phyloP scores from a whole-genome alignment of 1,139 yeast species.

The Meyerozyma sp. region DNA sequence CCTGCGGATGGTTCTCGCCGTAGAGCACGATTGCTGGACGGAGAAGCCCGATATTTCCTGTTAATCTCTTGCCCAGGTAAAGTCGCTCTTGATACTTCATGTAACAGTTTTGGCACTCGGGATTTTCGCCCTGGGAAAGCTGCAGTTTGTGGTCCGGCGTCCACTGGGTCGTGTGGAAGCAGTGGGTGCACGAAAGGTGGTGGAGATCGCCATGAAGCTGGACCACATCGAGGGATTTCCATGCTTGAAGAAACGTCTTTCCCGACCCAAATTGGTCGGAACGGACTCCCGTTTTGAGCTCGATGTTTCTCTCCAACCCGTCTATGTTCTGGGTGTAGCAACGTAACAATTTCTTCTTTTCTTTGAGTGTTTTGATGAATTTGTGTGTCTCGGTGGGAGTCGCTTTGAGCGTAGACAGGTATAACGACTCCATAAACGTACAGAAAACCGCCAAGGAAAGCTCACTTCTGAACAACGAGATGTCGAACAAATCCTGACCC shows the following conservation, averaged over 20 bases:
- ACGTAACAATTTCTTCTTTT: slow-evolving; percentile 62
- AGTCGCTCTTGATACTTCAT: slow-evolving; percentile 49
- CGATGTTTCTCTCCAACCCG: slow-evolving; percentile 24
- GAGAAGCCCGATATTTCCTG: slow-evolving; percentile 56
- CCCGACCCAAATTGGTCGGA: slow-evolving; percentile 22
- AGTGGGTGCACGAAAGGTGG: slow-evolving; percentile 65
- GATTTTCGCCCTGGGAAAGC: slow-evolving; percentile 51
- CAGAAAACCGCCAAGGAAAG: slow-evolving; percentile 65
- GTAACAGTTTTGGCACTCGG: slow-evolving; percentile 59
- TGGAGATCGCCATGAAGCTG: slow-evolving; percentile 90
- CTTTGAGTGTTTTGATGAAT: slow-evolving; percentile 63
- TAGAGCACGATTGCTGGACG: slow-evolving; percentile 74
- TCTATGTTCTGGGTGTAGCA: slow-evolving; percentile 84
- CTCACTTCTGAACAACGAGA: slow-evolving; percentile 68
- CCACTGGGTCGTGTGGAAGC: slow-evolving; percentile 63
- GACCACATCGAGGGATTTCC: slow-evolving; percentile 71
- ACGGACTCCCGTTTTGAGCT: slow-evolving; percentile 42
- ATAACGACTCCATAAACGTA: slow-evolving; percentile 71
- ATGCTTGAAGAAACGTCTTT: slow-evolving; percentile 31
- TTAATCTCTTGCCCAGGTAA: slow-evolving; percentile 54
- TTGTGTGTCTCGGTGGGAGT: slow-evolving; percentile 80
- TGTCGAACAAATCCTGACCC: slow-evolving; percentile 89
- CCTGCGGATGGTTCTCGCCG: slow-evolving; percentile 75
- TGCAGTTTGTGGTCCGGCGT: slow-evolving; percentile 38
- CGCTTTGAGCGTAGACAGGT: slow-evolving; percentile 59